Base-by-base conservation (phyloP, 176 grass and related monocot species). In the Phoenix roebelenii region DNA sequence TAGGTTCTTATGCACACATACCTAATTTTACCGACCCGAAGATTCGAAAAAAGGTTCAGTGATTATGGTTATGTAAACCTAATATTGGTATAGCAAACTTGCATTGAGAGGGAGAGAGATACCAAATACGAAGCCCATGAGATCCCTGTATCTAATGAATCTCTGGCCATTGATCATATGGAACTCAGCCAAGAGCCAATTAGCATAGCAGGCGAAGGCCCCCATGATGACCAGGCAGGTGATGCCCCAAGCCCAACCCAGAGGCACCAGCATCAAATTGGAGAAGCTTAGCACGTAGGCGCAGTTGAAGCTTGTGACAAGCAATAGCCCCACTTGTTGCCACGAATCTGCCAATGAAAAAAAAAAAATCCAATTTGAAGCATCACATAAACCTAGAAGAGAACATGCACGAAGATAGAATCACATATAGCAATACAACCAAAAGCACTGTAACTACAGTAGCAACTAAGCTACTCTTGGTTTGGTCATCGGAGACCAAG, bases 241-340 rank as follows among this genome's bases (percentile, higher is more conserved):
- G 79, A 69, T 9, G 12, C 85, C 89, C 89, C 85, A 89, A 1
- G 65, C 63, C 89, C 85, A 89, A 4, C 89, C 85, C 44, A 95
- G 54, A 24, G 85, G 89, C 25, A 64, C 91, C 74, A 90, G 74
- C 64, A 95, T 86, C 23, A 89, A 74, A 68, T 81, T 89, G 55
- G 91, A 95, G 83, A 89, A 90, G 74, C 91, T 89, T n/a, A 90
- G 67, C 51, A 95, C 89, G 61, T 95, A 95, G 49, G 85, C 89
- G n/a, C 89, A 95, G 82, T 95, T 95, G 85, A 95, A 95, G 0
- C 74, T 73, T 7, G 74, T 80, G 63, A 85, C 85, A 24, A 95
- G 76, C 69, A 95, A 56, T 51, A 95, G 16, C 50, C 85, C 89
- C 0, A 85, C 85, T 70, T 95, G 89, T 50, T 89, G 72, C 85